phyloP scores from a whole-genome alignment of 2,329 filamentous ascomycete genomes.

The Pseudogymnoascus sp. region DNA sequence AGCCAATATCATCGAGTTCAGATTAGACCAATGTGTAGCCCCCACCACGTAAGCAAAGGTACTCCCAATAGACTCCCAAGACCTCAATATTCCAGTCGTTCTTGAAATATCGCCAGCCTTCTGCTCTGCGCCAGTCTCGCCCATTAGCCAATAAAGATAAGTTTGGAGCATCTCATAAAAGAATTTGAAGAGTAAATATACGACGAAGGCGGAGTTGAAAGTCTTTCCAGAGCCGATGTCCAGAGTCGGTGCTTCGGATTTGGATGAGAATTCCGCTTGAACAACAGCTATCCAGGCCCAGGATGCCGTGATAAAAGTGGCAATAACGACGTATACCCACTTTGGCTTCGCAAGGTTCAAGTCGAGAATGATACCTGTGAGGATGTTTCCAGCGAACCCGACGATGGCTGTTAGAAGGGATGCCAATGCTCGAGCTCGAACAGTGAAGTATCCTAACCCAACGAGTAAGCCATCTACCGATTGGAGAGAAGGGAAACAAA shows the following conservation, averaged over 20 bases:
- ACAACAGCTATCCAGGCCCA: background rate
- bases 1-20: constrained; percentile 27
- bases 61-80: constrained; percentile 28
- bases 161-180: constrained; percentile 21
- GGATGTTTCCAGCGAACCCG: background rate
- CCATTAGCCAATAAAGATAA: constrained; percentile 23
- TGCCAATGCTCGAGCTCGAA: constrained; percentile 58
- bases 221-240: background rate
- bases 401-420: constrained; percentile 40
- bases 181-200: constrained; percentile 21
- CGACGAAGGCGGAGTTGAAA: background rate
- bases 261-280: constrained; percentile 9
- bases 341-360: background rate
- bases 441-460: constrained; percentile 50
- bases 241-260: background rate
- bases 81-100: constrained; percentile 27
- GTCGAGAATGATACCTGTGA: background rate
- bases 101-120: constrained; percentile 26
- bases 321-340: background rate
- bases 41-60: constrained; percentile 28
- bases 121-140: constrained; percentile 22
- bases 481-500: background rate
- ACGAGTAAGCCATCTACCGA: background rate
- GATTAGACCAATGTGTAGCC: constrained; percentile 24
- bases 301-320: background rate